Conservation (phyloP, 208 protist species). For the Angomonas desouzai region DNA sequence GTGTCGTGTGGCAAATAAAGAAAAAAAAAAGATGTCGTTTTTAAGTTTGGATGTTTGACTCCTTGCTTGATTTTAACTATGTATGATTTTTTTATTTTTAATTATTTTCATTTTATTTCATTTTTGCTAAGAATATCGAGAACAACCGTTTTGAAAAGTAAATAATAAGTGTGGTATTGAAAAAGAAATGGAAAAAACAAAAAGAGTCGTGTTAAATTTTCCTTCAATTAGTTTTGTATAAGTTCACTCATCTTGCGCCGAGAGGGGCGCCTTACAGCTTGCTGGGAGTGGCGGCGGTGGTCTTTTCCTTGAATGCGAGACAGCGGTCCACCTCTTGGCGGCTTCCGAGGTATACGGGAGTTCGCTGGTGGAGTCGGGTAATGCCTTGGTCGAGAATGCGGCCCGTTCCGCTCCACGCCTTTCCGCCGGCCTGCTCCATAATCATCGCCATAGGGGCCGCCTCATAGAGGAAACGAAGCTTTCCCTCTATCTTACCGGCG, state of each 20-base stretch:
- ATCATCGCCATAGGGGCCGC: slow-evolving; percentile 92
- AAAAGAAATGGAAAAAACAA: slow-evolving; percentile 10
- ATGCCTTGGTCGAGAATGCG: slow-evolving; percentile 87
- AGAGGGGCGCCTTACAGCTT: slow-evolving; percentile 33
- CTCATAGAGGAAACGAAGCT: slow-evolving; percentile 98
- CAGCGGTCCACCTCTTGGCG: slow-evolving; percentile 85
- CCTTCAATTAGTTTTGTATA: slow-evolving; percentile 1
- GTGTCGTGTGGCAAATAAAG: background rate
- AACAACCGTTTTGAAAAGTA: slow-evolving; percentile 7
- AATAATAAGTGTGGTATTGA: no score
- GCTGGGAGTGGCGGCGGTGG: slow-evolving; percentile 16
- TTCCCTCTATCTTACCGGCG: slow-evolving; percentile 89
- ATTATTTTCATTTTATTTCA: slow-evolving; percentile 14
- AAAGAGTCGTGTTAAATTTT: background rate
- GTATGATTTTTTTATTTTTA: slow-evolving; percentile 8
- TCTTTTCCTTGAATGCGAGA: slow-evolving; percentile 61
- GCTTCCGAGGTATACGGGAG: slow-evolving; percentile 89
- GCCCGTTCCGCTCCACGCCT: slow-evolving; percentile 63
- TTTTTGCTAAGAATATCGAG: slow-evolving; percentile 4
- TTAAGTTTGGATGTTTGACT: background rate
- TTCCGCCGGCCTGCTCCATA: slow-evolving; percentile 89
- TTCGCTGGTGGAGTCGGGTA: slow-evolving; percentile 88
- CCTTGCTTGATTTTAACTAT: background rate
- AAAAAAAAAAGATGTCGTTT: slow-evolving; percentile 3
- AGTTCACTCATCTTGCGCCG: background rate